Evolutionary conservation across 768 basidiomycete species (phyloP).

Genomic region (Xerocomus potaroensis): DNA sequence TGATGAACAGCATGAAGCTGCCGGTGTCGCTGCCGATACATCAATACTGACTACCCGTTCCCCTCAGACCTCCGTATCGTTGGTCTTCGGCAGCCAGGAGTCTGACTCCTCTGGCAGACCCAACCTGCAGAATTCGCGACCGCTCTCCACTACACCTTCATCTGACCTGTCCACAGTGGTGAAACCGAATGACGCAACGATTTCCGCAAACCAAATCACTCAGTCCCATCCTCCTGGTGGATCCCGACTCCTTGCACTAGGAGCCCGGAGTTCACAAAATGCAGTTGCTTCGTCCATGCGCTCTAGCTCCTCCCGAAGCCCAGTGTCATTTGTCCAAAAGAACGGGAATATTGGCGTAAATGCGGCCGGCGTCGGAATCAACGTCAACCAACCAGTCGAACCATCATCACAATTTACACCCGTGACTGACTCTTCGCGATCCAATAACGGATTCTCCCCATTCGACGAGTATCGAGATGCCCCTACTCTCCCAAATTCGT

Average conservation of each 20-base stretch:
- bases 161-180: conserved; percentile 16
- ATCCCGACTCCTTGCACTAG: conserved; percentile 42
- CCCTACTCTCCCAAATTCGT: conserved; percentile 1
- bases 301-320: conserved; percentile 21
- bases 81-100: conserved; percentile 12
- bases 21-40: conserved; percentile 1
- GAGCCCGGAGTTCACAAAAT: conserved; percentile 25
- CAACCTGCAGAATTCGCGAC: conserved; percentile 31
- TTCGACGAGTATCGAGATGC: conserved; percentile 45
- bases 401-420: conserved; percentile 10
- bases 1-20: conserved; percentile 10
- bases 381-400: conserved; percentile 14
- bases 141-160: conserved; percentile 32
- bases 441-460: conserved; percentile 44
- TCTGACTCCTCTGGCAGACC: conserved; percentile 17
- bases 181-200: conserved; percentile 40
- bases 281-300: conserved; percentile 13
- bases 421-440: conserved; percentile 10
- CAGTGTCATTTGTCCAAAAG: conserved; percentile 22
- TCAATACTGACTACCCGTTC: conserved; percentile 11
- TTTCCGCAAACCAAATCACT: conserved; percentile 28
- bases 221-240: conserved; percentile 39
- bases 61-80: conserved; percentile 7
- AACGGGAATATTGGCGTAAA: conserved; percentile 14
- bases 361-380: conserved; percentile 5